Evolutionary conservation across 2,329 filamentous ascomycete genomes (phyloP).

Genomic region (Bipolaris bicolor): DNA sequence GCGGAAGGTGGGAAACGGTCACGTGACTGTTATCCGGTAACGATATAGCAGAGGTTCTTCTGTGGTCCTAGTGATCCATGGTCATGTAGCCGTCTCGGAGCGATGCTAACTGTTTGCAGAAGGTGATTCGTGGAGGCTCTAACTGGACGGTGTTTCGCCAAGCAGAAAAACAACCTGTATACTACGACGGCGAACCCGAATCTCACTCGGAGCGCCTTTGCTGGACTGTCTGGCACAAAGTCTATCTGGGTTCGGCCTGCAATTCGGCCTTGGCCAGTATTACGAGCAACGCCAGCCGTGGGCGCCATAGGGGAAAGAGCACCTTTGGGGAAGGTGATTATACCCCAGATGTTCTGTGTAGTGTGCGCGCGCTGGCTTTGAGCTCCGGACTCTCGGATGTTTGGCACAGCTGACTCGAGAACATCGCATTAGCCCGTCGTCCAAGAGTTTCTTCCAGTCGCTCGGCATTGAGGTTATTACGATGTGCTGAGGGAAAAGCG

Average conservation of each 20-base stretch:
- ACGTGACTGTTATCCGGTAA: neutral
- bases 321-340: neutral
- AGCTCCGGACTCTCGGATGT: neutral
- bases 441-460: constrained; percentile 2
- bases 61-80: neutral
- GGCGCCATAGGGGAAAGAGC: neutral
- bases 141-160: constrained; percentile 4
- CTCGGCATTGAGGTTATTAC: constrained; percentile 8
- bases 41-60: neutral
- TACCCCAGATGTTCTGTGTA: constrained; percentile 1
- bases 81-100: neutral
- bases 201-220: neutral
- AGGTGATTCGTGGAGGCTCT: constrained; percentile 9
- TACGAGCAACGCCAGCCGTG: neutral
- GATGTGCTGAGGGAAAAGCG: neutral
- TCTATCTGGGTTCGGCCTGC: neutral
- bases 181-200: neutral
- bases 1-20: constrained; percentile 16
- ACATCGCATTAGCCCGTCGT: neutral
- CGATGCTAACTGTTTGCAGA: constrained; percentile 12
- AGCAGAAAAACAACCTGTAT: neutral
- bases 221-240: neutral
- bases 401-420: neutral
- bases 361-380: neutral
- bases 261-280: neutral